phyloP scores from a whole-genome alignment of 257 asterid species.

The Fraxinus anomala region DNA sequence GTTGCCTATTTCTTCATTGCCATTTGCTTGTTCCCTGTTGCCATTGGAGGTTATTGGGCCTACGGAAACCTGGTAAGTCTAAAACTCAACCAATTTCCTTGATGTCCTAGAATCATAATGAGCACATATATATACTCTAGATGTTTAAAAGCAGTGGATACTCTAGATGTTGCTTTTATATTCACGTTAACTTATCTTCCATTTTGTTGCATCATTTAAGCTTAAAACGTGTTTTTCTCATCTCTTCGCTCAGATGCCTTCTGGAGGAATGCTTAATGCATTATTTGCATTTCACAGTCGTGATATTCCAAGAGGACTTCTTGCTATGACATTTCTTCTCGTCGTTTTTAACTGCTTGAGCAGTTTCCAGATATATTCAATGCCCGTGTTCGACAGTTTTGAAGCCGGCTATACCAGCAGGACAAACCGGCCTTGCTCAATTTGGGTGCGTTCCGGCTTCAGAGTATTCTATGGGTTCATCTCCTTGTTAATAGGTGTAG shows the following conservation, averaged over 20 bases:
- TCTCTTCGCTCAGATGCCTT: constrained; percentile 70
- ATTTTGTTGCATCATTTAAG: background rate
- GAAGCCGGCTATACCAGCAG: constrained; percentile 91
- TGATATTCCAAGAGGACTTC: constrained; percentile 81
- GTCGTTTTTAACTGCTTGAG: constrained; percentile 98
- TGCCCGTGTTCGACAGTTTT: constrained; percentile 96
- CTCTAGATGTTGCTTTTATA: background rate
- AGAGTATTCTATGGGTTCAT: constrained; percentile 81
- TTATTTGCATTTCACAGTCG: constrained; percentile 73
- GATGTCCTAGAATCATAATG: too few relatives aligned
- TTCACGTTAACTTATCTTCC: background rate
- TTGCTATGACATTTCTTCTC: constrained; percentile 77
- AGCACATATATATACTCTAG: too few relatives aligned
- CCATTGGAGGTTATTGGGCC: constrained; percentile 98
- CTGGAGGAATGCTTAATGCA: constrained; percentile 84
- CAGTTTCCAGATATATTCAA: constrained; percentile 96
- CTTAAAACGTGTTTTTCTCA: background rate
- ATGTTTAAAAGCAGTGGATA: too few relatives aligned
- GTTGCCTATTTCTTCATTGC: constrained; percentile 81
- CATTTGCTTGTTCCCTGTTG: constrained; percentile 85
- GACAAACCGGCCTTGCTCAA: constrained; percentile 86
- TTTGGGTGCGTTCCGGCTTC: constrained; percentile 96
- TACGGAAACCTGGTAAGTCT: constrained; percentile 87
- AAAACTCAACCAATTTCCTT: background rate
- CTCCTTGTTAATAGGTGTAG: constrained; percentile 84